Evolutionary conservation across 148 eudicot genomes (phyloP), one percentile per base, ranked within the genome.

Genomic region (Rhododendron molle): DNA sequence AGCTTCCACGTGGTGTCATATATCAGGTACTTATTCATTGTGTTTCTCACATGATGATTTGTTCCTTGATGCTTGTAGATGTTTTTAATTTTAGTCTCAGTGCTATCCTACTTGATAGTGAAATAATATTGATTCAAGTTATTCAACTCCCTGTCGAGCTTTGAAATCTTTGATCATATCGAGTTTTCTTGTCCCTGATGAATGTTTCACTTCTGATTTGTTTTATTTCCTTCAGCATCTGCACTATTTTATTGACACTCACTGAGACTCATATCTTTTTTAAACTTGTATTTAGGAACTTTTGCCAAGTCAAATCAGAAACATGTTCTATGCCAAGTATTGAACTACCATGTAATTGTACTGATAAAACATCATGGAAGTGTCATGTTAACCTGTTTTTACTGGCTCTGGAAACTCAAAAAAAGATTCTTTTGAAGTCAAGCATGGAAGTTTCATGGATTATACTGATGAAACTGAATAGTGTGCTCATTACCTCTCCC

Each of bases 1-100:
- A 85, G 86, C 98, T 95, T 84, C 98, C 99, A 78, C 50, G 83
- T 28, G 81, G 90, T 80, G 98, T 95, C 83, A 90, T 93, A 85
- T 95, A 95, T 86, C 98, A 96, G 98, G 99, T 96, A 87, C 26
- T 47, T 76, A 23, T 78, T 43, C 10, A 8, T 72, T 23, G 49
- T 30, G 85, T 77, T 47, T 1, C 34, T 71, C 11, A 26, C 76
- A 49, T 78, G 52, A 3, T 78, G 30, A 52, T 30, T 78, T 36
- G 52, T 54, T 40, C 12, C 26, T 50, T 23, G 69, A 60, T 71
- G 72, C 50, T 80, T 80, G 16, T 21, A 65, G 44, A 32, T 81
- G 49, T 71, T 46, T 18, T 76, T 77, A 23, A 23, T 65, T 72
- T 14, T 74, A 3, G 47, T 83, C 71, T 47, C 36, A n/a, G 73